Percentiles rank a stretch among this genome's conserved stretches.
These are phyloP conservation scores for Dissophora ornata DNA, from an alignment of 192 early-diverging fungal species.

Conservation along the genomic window DNA sequence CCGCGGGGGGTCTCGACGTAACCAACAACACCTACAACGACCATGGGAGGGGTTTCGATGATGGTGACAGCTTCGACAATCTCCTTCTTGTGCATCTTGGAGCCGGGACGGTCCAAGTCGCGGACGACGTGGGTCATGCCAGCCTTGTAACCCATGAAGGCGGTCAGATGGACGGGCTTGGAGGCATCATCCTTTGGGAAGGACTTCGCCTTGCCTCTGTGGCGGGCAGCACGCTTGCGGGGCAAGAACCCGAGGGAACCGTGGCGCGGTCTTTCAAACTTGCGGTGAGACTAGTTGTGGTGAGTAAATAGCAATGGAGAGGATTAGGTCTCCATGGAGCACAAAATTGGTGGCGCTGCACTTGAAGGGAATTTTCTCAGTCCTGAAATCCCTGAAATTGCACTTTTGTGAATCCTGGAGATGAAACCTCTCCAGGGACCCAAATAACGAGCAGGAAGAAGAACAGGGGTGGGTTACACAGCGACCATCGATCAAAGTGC, in stretches of 20 bases:
- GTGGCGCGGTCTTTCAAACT: constrained; percentile 98
- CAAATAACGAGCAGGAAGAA: no score
- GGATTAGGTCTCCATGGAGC: no score
- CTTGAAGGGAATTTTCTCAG: no score
- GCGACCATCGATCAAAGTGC: no score
- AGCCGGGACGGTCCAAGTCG: constrained; percentile 97
- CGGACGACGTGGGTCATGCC: constrained; percentile 99
- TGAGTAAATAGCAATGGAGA: no score
- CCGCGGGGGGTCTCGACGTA: constrained; percentile 99
- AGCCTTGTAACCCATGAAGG: constrained; percentile 99
- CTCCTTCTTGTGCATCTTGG: constrained; percentile 99
- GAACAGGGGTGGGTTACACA: no score
- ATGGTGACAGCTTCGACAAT: constrained; percentile 99
- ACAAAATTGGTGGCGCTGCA: no score
- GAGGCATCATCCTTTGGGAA: constrained; percentile 98
- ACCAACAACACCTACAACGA: constrained; percentile 98
- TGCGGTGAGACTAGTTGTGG: constrained; percentile 74
- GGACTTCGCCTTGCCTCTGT: constrained; percentile 97
- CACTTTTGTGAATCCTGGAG: no score
- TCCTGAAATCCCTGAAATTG: no score
- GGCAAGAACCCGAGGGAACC: constrained; percentile 83
- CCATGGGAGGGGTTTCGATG: constrained; percentile 97
- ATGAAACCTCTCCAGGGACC: no score
- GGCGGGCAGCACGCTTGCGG: constrained; percentile 91
- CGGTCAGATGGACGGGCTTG: constrained; percentile 97